A percentile compares a stretch with the other conserved stretches of the same genome.
These are phyloP conservation scores for Fremontodendron californicum DNA, from an alignment of 345 rosid genomes.

Conservation along the genomic window DNA sequence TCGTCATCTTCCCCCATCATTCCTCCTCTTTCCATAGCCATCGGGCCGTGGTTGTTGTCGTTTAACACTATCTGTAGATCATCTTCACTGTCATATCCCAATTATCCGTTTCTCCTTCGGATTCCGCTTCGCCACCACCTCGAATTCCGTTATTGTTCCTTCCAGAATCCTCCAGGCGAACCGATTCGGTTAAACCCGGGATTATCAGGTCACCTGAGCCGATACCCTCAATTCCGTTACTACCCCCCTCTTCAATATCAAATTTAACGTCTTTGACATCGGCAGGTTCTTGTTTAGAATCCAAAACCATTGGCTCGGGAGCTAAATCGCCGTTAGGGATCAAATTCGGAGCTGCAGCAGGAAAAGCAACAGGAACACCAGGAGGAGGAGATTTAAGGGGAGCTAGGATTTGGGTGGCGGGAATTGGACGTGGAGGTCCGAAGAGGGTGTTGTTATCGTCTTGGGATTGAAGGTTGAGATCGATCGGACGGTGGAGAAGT, in stretches of 20 bases:
- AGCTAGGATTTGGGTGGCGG: slow-evolving; percentile 6
- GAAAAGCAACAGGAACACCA: no score
- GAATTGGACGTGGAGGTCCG: slow-evolving; percentile 7
- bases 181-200: slow-evolving; percentile 48
- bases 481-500: slow-evolving; percentile 37
- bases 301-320: slow-evolving; percentile 44
- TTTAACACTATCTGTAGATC: no score
- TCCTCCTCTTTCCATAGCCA: slow-evolving; percentile 46
- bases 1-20: slow-evolving; percentile 47
- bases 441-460: slow-evolving; percentile 11
- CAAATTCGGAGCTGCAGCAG: not conserved
- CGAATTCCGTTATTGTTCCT: slow-evolving; percentile 17
- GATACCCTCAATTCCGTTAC: slow-evolving; percentile 31
- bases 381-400: not conserved
- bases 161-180: slow-evolving; percentile 10
- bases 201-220: slow-evolving; percentile 31
- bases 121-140: slow-evolving; percentile 10
- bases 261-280: slow-evolving; percentile 46
- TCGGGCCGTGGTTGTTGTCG: no score
- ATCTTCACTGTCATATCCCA: slow-evolving; percentile 95
- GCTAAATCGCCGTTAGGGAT: slow-evolving; percentile 20
- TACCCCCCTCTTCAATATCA: slow-evolving; percentile 71
- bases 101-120: slow-evolving; percentile 42
- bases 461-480: slow-evolving; percentile 50
- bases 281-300: slow-evolving; percentile 7